phyloP scores from a whole-genome alignment of 805 yeast species.

The Wickerhamomyces xylosicus region DNA sequence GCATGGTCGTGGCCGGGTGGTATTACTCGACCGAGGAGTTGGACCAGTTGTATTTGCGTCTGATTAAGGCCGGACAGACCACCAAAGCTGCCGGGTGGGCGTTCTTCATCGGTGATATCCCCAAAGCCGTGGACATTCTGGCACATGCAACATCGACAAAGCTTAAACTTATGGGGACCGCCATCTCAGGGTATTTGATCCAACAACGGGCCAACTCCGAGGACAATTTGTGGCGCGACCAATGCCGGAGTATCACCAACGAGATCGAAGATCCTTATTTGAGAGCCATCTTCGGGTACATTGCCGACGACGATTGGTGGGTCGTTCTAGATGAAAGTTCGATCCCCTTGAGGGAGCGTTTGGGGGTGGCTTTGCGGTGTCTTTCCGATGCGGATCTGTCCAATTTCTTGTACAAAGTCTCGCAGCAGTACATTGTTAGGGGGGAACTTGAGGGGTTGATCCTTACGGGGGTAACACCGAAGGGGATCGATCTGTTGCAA shows the following conservation, averaged over 20 bases:
- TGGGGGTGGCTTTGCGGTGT: constrained; percentile 86
- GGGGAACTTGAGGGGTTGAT: constrained; percentile 92
- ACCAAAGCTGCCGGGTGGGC: constrained; percentile 99
- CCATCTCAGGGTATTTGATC: constrained; percentile 82
- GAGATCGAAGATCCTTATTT: constrained; percentile 85
- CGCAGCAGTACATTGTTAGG: constrained; percentile 55
- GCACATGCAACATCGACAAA: constrained; percentile 64
- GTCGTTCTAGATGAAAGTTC: constrained; percentile 88
- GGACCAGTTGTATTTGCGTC: constrained; percentile 50
- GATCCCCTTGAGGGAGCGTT: constrained; percentile 74
- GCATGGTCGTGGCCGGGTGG: constrained; percentile 87
- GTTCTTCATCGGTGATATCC: constrained; percentile 82
- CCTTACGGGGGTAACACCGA: constrained; percentile 84
- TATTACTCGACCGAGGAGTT: constrained; percentile 67
- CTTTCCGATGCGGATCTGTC: constrained; percentile 71
- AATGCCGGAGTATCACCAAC: constrained; percentile 79
- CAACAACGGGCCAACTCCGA: constrained; percentile 35
- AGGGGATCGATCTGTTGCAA: constrained; percentile 73
- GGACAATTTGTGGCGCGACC: constrained; percentile 73
- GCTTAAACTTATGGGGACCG: constrained; percentile 77
- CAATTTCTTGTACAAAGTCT: constrained; percentile 57
- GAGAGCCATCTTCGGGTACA: constrained; percentile 85
- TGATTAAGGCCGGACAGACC: constrained; percentile 47
- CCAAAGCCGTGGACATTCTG: constrained; percentile 69
- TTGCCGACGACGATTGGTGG: constrained; percentile 94